Percentiles rank a stretch among this genome's conserved stretches.
phyloP scores from a whole-genome alignment of 2,329 filamentous ascomycete genomes.

The Penicillium sclerotigenum region DNA sequence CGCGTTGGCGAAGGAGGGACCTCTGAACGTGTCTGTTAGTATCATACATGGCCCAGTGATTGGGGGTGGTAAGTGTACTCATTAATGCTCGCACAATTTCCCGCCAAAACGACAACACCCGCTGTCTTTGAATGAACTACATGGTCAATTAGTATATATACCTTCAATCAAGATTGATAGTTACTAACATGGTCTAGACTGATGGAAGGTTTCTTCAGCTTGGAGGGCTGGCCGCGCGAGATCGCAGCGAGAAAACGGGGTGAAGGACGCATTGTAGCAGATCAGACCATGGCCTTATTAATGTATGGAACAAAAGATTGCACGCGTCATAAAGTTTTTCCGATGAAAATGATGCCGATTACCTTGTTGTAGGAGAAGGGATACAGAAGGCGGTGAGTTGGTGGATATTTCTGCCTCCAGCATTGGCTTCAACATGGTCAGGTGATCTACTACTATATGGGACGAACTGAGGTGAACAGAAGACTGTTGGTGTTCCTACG shows the following conservation, averaged over 20 bases:
- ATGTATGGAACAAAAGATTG: background rate
- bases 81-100: constrained; percentile 42
- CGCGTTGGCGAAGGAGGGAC: constrained; percentile 42
- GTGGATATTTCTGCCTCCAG: background rate
- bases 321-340: background rate
- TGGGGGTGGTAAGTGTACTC: constrained; percentile 25
- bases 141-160: background rate
- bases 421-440: background rate
- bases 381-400: background rate
- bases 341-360: background rate
- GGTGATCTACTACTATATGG: background rate
- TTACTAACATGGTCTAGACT: constrained; percentile 40
- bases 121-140: constrained; percentile 45
- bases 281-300: constrained; percentile 6
- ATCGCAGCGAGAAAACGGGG: constrained; percentile 29
- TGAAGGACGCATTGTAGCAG: constrained; percentile 30
- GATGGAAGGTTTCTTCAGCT: constrained; percentile 36
- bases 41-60: background rate
- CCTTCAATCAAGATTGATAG: background rate
- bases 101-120: constrained; percentile 44
- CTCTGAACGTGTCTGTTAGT: constrained; percentile 23
- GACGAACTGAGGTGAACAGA: background rate
- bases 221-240: constrained; percentile 31
- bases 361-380: background rate
- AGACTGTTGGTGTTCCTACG: background rate